Evolutionary conservation across 1,284 basidiomycete species (phyloP).

Genomic region (Rhodotorula sp.): DNA sequence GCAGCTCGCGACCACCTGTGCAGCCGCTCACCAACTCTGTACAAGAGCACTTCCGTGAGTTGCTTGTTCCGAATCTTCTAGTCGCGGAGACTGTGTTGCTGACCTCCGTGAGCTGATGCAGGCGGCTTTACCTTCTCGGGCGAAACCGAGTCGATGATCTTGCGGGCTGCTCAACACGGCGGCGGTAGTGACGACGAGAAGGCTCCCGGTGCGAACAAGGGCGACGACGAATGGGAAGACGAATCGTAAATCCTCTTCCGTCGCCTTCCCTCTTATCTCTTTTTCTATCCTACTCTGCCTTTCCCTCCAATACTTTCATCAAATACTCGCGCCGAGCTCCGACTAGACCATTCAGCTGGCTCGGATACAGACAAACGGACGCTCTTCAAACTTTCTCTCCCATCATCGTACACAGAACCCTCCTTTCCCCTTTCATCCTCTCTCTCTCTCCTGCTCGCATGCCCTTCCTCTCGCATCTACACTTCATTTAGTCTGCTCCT

Average conservation of each 20-base stretch:
- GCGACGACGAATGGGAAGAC: constrained; percentile 33
- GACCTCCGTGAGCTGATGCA: constrained; percentile 44
- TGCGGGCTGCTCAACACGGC: constrained; percentile 27
- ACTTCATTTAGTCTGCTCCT: background rate
- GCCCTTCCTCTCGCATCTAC: background rate
- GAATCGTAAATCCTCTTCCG: constrained; percentile 9
- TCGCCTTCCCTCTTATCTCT: background rate
- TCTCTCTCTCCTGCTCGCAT: background rate
- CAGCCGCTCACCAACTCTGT: constrained; percentile 77
- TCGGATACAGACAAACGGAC: background rate
- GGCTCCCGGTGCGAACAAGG: background rate
- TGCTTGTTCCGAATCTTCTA: constrained; percentile 47
- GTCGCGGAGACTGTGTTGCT: constrained; percentile 41
- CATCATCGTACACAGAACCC: background rate
- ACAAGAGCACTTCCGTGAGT: constrained; percentile 90
- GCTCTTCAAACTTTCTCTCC: background rate
- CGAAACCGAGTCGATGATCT: constrained; percentile 42
- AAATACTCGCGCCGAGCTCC: too few relatives aligned
- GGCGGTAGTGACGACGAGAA: constrained; percentile 7
- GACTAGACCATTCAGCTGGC: too few relatives aligned
- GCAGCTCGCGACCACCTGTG: constrained; percentile 53
- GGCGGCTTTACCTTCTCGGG: constrained; percentile 46
- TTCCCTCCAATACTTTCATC: background rate
- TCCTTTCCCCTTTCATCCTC: background rate
- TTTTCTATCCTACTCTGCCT: background rate